Evolutionary conservation across 2,329 filamentous ascomycete species (phyloP), one percentile per base, ranked within the genome.

Genomic region (Paracorniculantispora psalliotae): DNA sequence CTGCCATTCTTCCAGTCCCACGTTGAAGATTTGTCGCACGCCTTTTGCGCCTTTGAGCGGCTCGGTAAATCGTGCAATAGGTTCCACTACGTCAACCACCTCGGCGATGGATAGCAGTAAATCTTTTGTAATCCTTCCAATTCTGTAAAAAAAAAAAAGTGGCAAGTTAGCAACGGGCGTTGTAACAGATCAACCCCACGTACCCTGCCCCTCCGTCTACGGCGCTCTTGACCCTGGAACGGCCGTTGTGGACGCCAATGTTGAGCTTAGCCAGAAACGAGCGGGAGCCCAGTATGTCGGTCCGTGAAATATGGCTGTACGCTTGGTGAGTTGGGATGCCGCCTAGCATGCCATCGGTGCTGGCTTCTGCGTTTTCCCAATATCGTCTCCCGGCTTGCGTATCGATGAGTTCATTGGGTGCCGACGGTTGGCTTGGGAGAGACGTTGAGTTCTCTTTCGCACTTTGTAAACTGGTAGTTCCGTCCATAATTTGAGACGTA

Each of bases 71-170:
- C 92, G 91, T 65, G 80, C 77, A 21, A 96, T 84, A 0, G 92
- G 93, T 76, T 97, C 92, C 35, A 97, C 84, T 19, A 96, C 80
- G 69, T 97, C 93, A 4, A 96, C 87, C 2, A 79, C 75, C 15
- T 84, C 77, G n/a, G 88, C 86, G 1, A 93, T 76, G 23, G 84
- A 78, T 25, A 87, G 73, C 15, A 97, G 78, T 3, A 97, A 79
- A 0, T 89, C 89, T 61, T 88, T 81, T 0, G 91, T 96, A 60
- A 97, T 83, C 43, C 93, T 81, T 0, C 92, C 93, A 59, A 96
- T 96, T 1, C 92, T 86, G 26, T 21, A 21, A 21, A n/a, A n/a
- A n/a, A n/a, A n/a, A n/a, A n/a, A n/a, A 10, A 44, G 10, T 4
- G 26, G 33, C 23, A 30, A 39, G 49, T 51, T 39, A 59, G 30